Evolutionary conservation across 2,329 filamentous ascomycete genomes (phyloP), one percentile per base, ranked within the genome.

Genomic region (Botrytis galanthina): DNA sequence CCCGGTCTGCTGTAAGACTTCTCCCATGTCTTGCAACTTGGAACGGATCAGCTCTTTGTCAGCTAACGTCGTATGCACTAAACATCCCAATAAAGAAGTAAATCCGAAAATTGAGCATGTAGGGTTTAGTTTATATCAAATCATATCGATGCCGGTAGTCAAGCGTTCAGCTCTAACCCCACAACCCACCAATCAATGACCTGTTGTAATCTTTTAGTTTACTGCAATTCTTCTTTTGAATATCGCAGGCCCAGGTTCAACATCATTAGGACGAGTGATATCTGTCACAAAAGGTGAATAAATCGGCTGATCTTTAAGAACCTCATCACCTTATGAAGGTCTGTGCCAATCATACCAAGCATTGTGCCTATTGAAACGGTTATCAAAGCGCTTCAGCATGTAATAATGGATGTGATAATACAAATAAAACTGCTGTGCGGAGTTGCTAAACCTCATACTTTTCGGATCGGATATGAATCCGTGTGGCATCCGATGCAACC

Each of bases 241-340:
- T 67, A 54, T 39, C 26, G 16, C 51, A 67, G 32, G 14, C 39
- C 46, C 46, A 67, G 64, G 32, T 22, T 54, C 12, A 46, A 64
- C 9, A 64, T 16, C 37, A 26, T 67, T 26, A 67, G 26, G 32
- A 67, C 39, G 37, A 39, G 22, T 54, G 26, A 39, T 39, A n/a
- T 54, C 26, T 67, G 46, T 67, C 46, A 54, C 32, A 7, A 46
- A 66, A 57, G 70, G 60, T 44, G 60, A 44, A 71, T 66, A 44
- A 72, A 72, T 68, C 44, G 59, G 61, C 60, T 72, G 62, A 72
- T 72, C 39, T 68, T 60, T 48, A 42, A 66, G n/a, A n/a, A 57
- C 35, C 35, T 57, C 48, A 54, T 42, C 37, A 68, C 39, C 70
- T 72, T 68, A 44, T 64, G 20, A 54, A 39, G 16, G 62, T 46